Conservation (phyloP, 148 eudicot genomes). For the Cornus florida region DNA sequence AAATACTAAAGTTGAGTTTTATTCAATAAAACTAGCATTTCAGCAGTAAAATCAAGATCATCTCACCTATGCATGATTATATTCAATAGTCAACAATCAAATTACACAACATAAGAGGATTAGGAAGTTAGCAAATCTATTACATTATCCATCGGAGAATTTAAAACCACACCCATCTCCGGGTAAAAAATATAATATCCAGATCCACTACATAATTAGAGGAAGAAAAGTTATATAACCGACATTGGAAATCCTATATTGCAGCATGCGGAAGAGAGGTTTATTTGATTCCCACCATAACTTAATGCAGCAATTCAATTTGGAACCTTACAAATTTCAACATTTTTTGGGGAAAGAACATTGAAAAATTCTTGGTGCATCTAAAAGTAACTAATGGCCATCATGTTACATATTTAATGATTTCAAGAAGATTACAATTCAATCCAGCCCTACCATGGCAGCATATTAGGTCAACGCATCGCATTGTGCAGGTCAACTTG, state of each 20-base stretch:
- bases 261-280: neutral
- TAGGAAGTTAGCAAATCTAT: too few relatives aligned
- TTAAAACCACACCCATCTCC: too few relatives aligned
- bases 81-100: too few relatives aligned
- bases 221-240: too few relatives aligned
- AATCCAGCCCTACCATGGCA: neutral
- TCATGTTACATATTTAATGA: too few relatives aligned
- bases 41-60: neutral
- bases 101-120: too few relatives aligned
- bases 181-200: too few relatives aligned
- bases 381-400: neutral
- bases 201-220: too few relatives aligned
- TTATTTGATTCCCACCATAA: slow-evolving; percentile 6
- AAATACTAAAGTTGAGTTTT: too few relatives aligned
- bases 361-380: neutral
- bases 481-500: neutral
- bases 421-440: neutral
- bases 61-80: too few relatives aligned
- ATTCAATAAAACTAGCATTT: neutral
- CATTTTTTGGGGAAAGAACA: neutral
- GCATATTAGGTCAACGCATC: neutral
- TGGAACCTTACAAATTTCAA: neutral
- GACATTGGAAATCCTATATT: neutral
- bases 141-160: too few relatives aligned
- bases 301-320: neutral